Evolutionary conservation across 129 eudicot genomes (phyloP), one percentile per base, ranked within the genome.

Genomic region (Erigeron canadensis): DNA sequence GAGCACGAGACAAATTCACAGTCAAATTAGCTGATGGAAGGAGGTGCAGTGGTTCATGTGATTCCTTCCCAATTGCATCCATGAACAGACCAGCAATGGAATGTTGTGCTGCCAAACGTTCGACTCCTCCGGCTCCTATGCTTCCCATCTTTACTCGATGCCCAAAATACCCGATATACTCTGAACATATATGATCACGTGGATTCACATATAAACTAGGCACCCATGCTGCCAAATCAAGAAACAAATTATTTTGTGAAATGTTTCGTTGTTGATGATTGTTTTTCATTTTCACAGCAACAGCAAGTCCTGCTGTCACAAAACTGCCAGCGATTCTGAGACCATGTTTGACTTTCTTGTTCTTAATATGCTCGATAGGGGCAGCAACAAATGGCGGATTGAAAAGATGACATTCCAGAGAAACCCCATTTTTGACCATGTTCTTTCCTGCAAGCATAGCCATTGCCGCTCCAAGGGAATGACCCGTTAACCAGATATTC

Each of bases 401-500:
- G 43, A 94, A 94, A 67, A 94, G 84, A 76, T 84, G 92, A 1
- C 94, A 69, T 16, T 94, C 91, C 17, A 94, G 81, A 68, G 84
- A 77, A 28, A 78, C 68, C 13, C 94, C 88, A 0, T 70, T 81
- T 71, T 77, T 86, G 0, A 83, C 99, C 96, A 90, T 88, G 58
- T 59, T 80, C 72, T 95, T 95, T 6, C 99, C 99, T 1, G 85
- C 85, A 28, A 90, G 96, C 84, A 95, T 67, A 28, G 96, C 97
- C 86, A 95, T 84, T 71, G 99, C 93, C 42, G 99, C 74, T 39
- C 99, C 99, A 0, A 95, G 86, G 23, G 99, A 95, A 67, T 95
- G 99, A 16, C 97, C 99, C 5, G 94, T 68, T 74, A 95, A 63
- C 96, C 95, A 95, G 12, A 95, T 68, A 54, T 72, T 78, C 19